phyloP scores from a whole-genome alignment of 208 protist species.

The Tetramitus jugosus region DNA sequence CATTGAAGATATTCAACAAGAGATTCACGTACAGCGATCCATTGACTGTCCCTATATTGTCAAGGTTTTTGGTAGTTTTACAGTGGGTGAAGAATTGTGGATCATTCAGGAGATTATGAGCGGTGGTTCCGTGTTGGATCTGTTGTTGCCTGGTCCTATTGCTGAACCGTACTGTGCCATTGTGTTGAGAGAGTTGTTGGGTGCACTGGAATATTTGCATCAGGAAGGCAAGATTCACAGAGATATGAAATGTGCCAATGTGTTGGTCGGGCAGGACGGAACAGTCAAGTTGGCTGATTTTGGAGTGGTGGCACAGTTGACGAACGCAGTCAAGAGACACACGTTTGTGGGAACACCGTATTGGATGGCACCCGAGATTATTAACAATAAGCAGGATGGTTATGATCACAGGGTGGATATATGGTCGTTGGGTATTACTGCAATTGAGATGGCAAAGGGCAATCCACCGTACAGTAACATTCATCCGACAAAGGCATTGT shows the following conservation, averaged over 20 bases:
- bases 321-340: constrained; percentile 50
- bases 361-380: constrained; percentile 61
- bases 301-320: constrained; percentile 65
- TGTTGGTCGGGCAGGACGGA: constrained; percentile 51
- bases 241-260: constrained; percentile 72
- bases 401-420: constrained; percentile 48
- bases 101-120: constrained; percentile 80
- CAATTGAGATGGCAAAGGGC: constrained; percentile 63
- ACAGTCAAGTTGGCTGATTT: constrained; percentile 72
- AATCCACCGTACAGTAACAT: constrained; percentile 52
- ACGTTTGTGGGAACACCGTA: constrained; percentile 78
- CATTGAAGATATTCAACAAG: constrained; percentile 81
- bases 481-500: constrained; percentile 62
- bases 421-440: constrained; percentile 69
- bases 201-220: constrained; percentile 73
- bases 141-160: constrained; percentile 38
- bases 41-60: constrained; percentile 60
- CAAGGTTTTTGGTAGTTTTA: constrained; percentile 64
- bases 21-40: constrained; percentile 62
- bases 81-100: constrained; percentile 71
- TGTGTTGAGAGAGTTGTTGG: constrained; percentile 58
- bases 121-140: constrained; percentile 56
- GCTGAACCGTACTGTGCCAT: constrained; percentile 59
- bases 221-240: constrained; percentile 68
- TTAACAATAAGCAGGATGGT: background rate